Evolutionary conservation across 1,139 yeast genomes (phyloP).

Genomic region (Taphrina pruni): DNA sequence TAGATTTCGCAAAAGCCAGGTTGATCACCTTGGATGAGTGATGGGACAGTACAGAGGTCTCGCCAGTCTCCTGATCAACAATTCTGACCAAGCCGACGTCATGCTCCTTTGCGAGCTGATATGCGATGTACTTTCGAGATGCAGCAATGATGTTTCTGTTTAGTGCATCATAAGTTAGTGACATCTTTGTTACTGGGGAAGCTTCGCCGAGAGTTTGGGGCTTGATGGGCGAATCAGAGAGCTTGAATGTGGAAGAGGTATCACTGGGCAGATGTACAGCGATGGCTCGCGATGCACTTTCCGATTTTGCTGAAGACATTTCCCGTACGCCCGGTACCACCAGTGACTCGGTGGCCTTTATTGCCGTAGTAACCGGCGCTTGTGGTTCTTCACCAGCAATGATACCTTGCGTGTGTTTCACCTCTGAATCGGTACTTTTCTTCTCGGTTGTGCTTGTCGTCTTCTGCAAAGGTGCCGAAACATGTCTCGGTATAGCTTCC

Average conservation of each 20-base stretch:
- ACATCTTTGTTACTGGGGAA: slow-evolving; percentile 13
- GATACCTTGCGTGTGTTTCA: background rate
- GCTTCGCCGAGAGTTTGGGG: background rate
- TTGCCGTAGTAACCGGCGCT: background rate
- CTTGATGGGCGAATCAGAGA: background rate
- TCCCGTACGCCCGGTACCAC: background rate
- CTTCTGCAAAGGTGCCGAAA: background rate
- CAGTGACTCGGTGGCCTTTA: background rate
- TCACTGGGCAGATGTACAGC: slow-evolving; percentile 12
- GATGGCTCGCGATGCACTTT: background rate
- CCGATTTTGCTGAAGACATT: background rate
- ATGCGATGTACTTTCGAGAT: slow-evolving; percentile 22
- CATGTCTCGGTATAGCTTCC: slow-evolving; percentile 1
- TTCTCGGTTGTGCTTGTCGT: background rate
- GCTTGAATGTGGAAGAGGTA: slow-evolving; percentile 9
- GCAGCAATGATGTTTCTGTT: slow-evolving; percentile 27
- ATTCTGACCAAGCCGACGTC: slow-evolving; percentile 8
- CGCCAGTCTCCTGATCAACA: slow-evolving; percentile 32
- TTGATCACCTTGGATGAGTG: slow-evolving; percentile 17
- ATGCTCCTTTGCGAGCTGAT: slow-evolving; percentile 9
- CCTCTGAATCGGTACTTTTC: background rate
- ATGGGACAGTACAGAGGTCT: slow-evolving; percentile 10
- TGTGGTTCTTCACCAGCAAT: background rate
- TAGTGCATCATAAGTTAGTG: slow-evolving; percentile 1
- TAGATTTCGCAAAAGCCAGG: slow-evolving; percentile 7